phyloP scores from a whole-genome alignment of 768 basidiomycete species.

The Dendrothele bispora region DNA sequence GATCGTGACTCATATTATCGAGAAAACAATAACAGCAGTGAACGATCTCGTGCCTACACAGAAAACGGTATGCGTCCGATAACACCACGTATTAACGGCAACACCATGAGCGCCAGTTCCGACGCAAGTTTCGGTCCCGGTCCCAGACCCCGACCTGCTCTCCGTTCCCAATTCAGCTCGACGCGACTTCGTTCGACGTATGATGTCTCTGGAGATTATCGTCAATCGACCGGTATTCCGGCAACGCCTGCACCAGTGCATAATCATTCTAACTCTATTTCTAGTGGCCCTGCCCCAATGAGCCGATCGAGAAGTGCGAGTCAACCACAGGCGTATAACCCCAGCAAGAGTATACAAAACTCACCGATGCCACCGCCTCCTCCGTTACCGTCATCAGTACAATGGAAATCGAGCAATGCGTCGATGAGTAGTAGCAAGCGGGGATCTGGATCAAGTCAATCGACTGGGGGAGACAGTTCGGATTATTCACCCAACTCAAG shows the following conservation, averaged over 20 bases:
- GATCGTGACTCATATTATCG: constrained; percentile 50
- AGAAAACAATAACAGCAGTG: no score
- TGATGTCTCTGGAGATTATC: constrained; percentile 43
- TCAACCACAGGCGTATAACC: constrained; percentile 71
- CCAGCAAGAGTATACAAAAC: no score
- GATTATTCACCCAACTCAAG: constrained; percentile 84
- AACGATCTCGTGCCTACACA: constrained; percentile 65
- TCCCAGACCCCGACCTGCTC: constrained; percentile 37
- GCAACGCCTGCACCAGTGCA: constrained; percentile 24
- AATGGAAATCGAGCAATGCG: constrained; percentile 49
- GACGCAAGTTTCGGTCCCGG: constrained; percentile 43
- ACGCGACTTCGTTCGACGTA: constrained; percentile 56
- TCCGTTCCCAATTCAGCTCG: constrained; percentile 73
- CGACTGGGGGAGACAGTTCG: constrained; percentile 77
- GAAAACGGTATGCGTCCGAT: constrained; percentile 56
- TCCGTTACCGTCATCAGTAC: constrained; percentile 42
- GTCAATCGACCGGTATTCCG: constrained; percentile 26
- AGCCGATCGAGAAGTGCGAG: constrained; percentile 76
- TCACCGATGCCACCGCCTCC: constrained; percentile 55
- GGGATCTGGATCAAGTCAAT: constrained; percentile 83
- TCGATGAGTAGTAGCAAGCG: constrained; percentile 50
- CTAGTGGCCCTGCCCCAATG: constrained; percentile 36
- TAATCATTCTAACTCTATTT: constrained; percentile 9
- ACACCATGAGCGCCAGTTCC: constrained; percentile 39
- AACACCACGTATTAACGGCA: constrained; percentile 48